Evolutionary conservation across 1,284 basidiomycete genomes (phyloP).

Genomic region (Ustilago hordei): DNA sequence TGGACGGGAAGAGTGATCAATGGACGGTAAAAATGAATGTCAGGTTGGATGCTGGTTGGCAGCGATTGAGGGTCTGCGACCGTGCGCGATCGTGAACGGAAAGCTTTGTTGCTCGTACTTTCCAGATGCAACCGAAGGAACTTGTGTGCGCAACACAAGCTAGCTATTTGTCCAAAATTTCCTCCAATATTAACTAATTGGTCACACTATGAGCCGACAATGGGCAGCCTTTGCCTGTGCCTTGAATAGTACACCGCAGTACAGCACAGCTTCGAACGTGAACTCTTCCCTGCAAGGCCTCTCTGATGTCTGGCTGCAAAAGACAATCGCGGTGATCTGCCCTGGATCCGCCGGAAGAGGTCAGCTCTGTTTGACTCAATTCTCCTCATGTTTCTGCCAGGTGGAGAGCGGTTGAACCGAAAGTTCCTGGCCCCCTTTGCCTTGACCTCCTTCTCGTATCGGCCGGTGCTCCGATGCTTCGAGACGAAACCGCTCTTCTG

Average conservation of each 20-base stretch:
- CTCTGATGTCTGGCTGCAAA: neutral
- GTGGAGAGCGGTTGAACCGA: no score
- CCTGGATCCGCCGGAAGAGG: neutral
- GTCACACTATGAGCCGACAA: neutral
- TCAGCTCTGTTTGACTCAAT: neutral
- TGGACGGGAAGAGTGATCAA: neutral
- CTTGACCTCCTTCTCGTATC: no score
- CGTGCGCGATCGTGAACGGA: neutral
- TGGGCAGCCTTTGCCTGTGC: neutral
- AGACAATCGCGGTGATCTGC: neutral
- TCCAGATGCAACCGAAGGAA: conserved; percentile 5
- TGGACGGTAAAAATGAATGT: neutral
- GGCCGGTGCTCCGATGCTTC: no score
- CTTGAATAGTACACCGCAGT: neutral
- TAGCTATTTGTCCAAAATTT: neutral
- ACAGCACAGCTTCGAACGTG: neutral
- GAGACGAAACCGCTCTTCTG: no score
- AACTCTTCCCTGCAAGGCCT: neutral
- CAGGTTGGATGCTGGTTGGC: neutral
- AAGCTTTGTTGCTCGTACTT: conserved; percentile 3
- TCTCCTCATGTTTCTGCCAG: no score
- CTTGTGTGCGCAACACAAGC: conserved; percentile 8
- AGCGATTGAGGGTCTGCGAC: conserved; percentile 1
- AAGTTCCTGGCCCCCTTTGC: no score
- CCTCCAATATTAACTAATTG: neutral